Base-by-base conservation (phyloP, 106 monocot species). In the Chionographis japonica region DNA sequence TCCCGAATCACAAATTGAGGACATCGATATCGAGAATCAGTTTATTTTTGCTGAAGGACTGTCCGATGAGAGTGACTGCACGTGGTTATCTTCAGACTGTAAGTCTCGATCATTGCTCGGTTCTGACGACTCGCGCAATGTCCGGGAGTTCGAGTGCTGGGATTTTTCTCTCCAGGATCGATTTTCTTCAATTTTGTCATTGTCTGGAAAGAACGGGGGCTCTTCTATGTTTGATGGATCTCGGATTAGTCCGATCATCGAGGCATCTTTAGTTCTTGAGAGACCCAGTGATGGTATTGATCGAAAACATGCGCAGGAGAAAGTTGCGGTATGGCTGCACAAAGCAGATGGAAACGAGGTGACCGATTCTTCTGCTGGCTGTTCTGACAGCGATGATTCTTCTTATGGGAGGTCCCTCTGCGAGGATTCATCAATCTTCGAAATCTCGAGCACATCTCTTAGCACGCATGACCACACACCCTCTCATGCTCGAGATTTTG, bases 61-160 rank as follows among this genome's bases (percentile, higher is more conserved):
- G 42, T 77, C 62, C 35, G 67, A 74, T 40, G 71, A 72, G 2
- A 68, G 39, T 41, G 73, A 70, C n/a, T 77, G 40, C 52, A 63
- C 46, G 40, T 70, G 73, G 77, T 52, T 78, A 50, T 74, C 73
- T 62, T 74, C 85, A 19, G 74, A 41, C 56, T 54, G 67, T 39
- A 58, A 41, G 9, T 68, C 70, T 17, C 19, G 61, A 38, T 70
- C 80, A 37, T 61, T 77, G 27, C 50, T 74, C 8, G 57, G 66
- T 54, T 74, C 70, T 51, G 77, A 85, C 59, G 52, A 54, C 20
- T 73, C 74, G 4, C 58, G 56, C 41, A 72, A 84, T 56, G 0
- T 8, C 12, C 63, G 40, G 65, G 68, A 72, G 2, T 42, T 77
- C 20, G 69, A 77, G 53, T 38, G 50, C 35, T 57, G 20, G 60